These are phyloP conservation scores for Hypholoma fasciculare DNA, from an alignment of 768 basidiomycete genomes.

Conservation along the genomic window DNA sequence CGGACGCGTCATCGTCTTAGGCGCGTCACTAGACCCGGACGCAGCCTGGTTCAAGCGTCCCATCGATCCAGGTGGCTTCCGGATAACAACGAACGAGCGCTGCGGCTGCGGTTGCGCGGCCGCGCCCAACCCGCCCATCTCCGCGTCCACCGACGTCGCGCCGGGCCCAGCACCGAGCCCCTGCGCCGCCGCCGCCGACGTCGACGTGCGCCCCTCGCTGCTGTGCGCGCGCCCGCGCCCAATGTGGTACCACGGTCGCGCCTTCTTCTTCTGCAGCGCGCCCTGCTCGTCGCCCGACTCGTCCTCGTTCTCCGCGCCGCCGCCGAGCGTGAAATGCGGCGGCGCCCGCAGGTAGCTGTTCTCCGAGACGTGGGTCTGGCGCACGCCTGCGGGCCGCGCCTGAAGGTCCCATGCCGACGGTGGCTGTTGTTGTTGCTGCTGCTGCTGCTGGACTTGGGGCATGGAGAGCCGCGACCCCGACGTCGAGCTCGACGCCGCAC, in stretches of 20 bases:
- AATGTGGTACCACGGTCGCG: slow-evolving; percentile 62
- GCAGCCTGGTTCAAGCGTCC: slow-evolving; percentile 30
- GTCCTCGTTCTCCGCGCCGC: slow-evolving; percentile 32
- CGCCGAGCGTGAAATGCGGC: slow-evolving; percentile 22
- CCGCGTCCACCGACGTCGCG: slow-evolving; percentile 28
- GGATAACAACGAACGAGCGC: slow-evolving; percentile 70
- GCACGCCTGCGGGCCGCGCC: neutral
- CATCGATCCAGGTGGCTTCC: slow-evolving; percentile 50
- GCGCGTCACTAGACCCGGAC: slow-evolving; percentile 2
- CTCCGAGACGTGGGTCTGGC: slow-evolving; percentile 24
- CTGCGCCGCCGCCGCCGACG: neutral
- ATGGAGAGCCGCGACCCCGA: neutral
- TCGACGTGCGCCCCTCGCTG: slow-evolving; percentile 45
- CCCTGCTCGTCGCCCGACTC: slow-evolving; percentile 41
- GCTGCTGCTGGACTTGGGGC: neutral
- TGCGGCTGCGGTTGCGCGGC: slow-evolving; percentile 38
- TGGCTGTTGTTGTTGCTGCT: neutral
- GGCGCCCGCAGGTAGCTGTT: slow-evolving; percentile 24
- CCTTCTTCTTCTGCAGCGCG: slow-evolving; percentile 54
- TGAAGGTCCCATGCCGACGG: slow-evolving; percentile 14
- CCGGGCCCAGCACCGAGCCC: slow-evolving; percentile 11
- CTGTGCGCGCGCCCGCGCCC: slow-evolving; percentile 61
- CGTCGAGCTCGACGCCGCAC: neutral
- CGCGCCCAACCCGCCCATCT: slow-evolving; percentile 31
- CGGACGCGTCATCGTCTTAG: neutral